phyloP scores from a whole-genome alignment of 2,329 filamentous ascomycete genomes.

The Chaetothyriales sp. region DNA sequence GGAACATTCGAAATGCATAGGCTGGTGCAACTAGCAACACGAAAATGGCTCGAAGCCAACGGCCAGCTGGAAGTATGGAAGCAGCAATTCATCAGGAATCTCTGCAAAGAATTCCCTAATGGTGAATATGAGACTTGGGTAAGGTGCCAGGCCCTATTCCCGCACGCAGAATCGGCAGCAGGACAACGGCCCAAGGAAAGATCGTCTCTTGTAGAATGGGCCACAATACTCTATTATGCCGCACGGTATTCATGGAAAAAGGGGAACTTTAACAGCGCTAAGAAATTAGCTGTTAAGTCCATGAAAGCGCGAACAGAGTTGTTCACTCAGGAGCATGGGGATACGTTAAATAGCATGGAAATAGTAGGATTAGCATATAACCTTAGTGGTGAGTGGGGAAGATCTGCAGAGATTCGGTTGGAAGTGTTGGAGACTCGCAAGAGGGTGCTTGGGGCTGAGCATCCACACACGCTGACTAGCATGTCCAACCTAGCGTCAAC shows the following conservation, averaged over 20 bases:
- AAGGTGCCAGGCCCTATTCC: constrained; percentile 21
- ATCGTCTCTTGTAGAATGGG: too few species aligned
- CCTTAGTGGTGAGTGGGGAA: constrained; percentile 4
- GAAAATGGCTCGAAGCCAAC: constrained; percentile 22
- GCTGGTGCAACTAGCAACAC: constrained; percentile 24
- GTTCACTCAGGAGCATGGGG: constrained; percentile 3
- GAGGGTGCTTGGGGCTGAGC: constrained; percentile 6
- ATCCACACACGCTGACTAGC: constrained; percentile 13
- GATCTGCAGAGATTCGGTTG: constrained; percentile 1
- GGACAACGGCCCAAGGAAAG: too few species aligned
- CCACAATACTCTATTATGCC: too few species aligned
- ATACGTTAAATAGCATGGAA: constrained; percentile 12
- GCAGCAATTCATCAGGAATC: constrained; percentile 10
- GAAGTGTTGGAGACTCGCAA: constrained; percentile 1
- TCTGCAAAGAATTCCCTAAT: constrained; percentile 18
- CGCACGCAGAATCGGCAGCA: constrained; percentile 17
- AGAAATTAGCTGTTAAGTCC: neutral
- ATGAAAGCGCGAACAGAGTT: neutral
- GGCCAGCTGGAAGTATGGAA: constrained; percentile 11
- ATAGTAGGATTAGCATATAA: constrained; percentile 11
- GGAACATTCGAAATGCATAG: constrained; percentile 19
- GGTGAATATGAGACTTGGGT: constrained; percentile 11
- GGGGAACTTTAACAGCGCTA: constrained; percentile 3
- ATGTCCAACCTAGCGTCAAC: constrained; percentile 14
- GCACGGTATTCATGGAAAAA: constrained; percentile 1